A percentile compares a stretch with the other conserved stretches of the same genome.
phyloP scores from a whole-genome alignment of 2,329 filamentous ascomycete genomes.

The Allantophomopsis cytisporea region DNA sequence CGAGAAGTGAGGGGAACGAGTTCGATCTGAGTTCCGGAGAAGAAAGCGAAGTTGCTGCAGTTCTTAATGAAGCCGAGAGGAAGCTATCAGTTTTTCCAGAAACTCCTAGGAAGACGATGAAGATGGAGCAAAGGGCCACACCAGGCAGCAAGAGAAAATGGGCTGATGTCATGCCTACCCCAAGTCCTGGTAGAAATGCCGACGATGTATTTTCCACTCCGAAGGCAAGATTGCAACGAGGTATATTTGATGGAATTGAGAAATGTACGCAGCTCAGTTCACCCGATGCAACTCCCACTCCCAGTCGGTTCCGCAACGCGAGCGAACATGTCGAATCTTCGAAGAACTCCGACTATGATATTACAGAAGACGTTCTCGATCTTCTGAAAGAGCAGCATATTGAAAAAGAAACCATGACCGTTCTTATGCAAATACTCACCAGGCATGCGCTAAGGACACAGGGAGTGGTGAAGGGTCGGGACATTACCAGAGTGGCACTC shows the following conservation, averaged over 20 bases:
- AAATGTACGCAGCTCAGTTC: slow-evolving; percentile 5
- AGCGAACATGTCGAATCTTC: neutral
- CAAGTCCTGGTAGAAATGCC: slow-evolving; percentile 4
- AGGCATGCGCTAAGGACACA: slow-evolving; percentile 42
- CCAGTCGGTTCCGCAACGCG: slow-evolving; percentile 9
- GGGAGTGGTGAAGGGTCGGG: slow-evolving; percentile 50
- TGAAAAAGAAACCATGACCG: slow-evolving; percentile 19
- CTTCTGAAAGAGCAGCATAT: slow-evolving; percentile 31
- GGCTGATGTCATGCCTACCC: slow-evolving; percentile 13
- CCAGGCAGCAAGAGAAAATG: slow-evolving; percentile 15
- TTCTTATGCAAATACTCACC: slow-evolving; percentile 31
- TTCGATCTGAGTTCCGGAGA: slow-evolving; percentile 13
- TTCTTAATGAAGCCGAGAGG: slow-evolving; percentile 2
- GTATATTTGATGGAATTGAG: slow-evolving; percentile 12
- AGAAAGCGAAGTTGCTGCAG: slow-evolving; percentile 5
- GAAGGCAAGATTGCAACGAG: slow-evolving; percentile 5
- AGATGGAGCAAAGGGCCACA: slow-evolving; percentile 8
- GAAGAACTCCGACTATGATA: slow-evolving; percentile 15
- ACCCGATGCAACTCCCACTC: slow-evolving; percentile 13
- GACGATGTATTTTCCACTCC: slow-evolving; percentile 11
- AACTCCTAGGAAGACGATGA: slow-evolving; percentile 12
- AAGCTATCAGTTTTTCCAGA: slow-evolving; percentile 5
- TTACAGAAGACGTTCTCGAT: slow-evolving; percentile 32
- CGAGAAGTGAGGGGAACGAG: slow-evolving; percentile 11
- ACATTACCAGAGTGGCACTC: slow-evolving; percentile 47